phyloP scores from a whole-genome alignment of 345 rosid species.

The Dovyalis caffra region DNA sequence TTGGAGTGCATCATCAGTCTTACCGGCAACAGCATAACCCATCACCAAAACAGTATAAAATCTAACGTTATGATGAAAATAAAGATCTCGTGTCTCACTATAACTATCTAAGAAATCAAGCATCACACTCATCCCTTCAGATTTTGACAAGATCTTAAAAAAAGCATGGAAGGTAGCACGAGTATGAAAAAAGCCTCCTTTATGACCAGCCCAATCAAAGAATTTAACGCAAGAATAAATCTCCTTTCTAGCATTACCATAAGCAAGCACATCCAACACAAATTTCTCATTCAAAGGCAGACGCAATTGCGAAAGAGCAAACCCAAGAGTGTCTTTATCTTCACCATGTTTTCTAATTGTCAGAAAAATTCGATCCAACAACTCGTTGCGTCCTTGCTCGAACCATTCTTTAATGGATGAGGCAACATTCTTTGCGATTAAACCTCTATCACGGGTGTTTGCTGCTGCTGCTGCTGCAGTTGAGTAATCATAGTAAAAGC shows the following conservation, averaged over 20 bases:
- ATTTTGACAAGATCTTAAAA: slow-evolving; percentile 58
- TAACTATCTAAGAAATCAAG: slow-evolving; percentile 45
- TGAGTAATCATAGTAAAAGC: background rate
- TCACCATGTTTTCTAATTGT: slow-evolving; percentile 30
- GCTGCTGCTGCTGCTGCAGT: background rate
- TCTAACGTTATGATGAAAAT: slow-evolving; percentile 17
- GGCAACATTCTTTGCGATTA: slow-evolving; percentile 36
- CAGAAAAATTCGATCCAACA: slow-evolving; percentile 45
- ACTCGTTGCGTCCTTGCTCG: slow-evolving; percentile 23
- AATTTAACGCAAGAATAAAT: slow-evolving; percentile 70
- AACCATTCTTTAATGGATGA: slow-evolving; percentile 64
- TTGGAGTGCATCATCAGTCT: slow-evolving; percentile 62
- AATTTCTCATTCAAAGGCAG: slow-evolving; percentile 31
- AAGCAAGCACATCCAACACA: slow-evolving; percentile 56
- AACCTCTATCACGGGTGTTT: too few relatives aligned
- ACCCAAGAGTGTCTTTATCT: slow-evolving; percentile 18
- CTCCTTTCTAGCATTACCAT: slow-evolving; percentile 38
- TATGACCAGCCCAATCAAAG: slow-evolving; percentile 93
- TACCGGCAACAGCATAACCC: slow-evolving; percentile 79
- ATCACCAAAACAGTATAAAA: slow-evolving; percentile 59
- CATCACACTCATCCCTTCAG: slow-evolving; percentile 42
- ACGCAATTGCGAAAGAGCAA: background rate
- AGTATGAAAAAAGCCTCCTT: slow-evolving; percentile 57
- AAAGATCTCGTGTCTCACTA: slow-evolving; percentile 9
- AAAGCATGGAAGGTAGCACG: slow-evolving; percentile 64